Evolutionary conservation across 768 basidiomycete genomes (phyloP).

Genomic region (Basidioascus undulatus): DNA sequence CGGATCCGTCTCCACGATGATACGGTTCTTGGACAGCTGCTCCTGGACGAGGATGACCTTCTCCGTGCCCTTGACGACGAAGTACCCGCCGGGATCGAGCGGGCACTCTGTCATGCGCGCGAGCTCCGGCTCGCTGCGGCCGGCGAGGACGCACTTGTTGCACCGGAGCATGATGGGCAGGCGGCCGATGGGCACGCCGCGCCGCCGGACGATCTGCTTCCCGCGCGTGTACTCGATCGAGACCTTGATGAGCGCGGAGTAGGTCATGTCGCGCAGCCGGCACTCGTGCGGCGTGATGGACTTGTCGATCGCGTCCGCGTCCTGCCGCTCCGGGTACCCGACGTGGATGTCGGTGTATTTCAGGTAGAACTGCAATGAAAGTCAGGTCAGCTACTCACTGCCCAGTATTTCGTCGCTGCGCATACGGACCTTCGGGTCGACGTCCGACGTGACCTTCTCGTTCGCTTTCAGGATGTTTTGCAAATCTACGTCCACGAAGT

Average conservation of each 20-base stretch:
- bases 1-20: conserved; percentile 85
- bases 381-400: too few species aligned
- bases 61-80: conserved; percentile 95
- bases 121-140: conserved; percentile 47
- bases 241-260: conserved; percentile 76
- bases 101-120: conserved; percentile 96
- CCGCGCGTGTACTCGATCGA: conserved; percentile 88
- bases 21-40: conserved; percentile 94
- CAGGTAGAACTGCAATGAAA: conserved; percentile 86
- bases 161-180: conserved; percentile 91
- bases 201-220: conserved; percentile 56
- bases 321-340: conserved; percentile 72
- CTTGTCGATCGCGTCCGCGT: conserved; percentile 50
- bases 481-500: conserved; percentile 91
- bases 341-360: conserved; percentile 90
- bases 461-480: conserved; percentile 89
- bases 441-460: conserved; percentile 80
- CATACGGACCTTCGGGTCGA: conserved; percentile 73
- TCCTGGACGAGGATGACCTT: conserved; percentile 98
- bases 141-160: conserved; percentile 76
- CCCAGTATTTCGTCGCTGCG: too few species aligned
- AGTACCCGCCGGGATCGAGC: conserved; percentile 96
- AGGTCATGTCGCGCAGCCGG: conserved; percentile 80
- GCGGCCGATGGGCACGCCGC: conserved; percentile 66
- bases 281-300: conserved; percentile 90